Percentiles rank a stretch among this genome's conserved stretches.
These are phyloP conservation scores for Paecilomyces niveus DNA, from an alignment of 2,329 filamentous ascomycete genomes.

Conservation along the genomic window DNA sequence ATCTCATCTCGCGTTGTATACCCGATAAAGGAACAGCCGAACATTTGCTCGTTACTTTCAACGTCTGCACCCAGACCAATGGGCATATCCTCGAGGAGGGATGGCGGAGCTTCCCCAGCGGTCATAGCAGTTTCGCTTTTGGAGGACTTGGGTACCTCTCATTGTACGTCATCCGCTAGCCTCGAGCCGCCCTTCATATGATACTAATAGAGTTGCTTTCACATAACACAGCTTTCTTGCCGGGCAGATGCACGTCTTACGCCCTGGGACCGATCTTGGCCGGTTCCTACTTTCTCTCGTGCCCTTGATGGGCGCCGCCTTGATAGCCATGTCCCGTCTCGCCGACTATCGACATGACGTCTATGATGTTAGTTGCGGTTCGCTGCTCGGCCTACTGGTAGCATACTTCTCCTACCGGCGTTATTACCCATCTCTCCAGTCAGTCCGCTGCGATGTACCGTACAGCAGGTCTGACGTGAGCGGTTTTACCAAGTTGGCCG, in stretches of 20 bases:
- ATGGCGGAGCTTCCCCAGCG: constrained; percentile 59
- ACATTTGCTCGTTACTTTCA: constrained; percentile 45
- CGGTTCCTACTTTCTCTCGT: constrained; percentile 48
- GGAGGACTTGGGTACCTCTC: constrained; percentile 54
- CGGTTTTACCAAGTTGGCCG: constrained; percentile 21
- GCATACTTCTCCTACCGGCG: constrained; percentile 54
- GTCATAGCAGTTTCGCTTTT: constrained; percentile 57
- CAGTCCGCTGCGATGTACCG: constrained; percentile 45
- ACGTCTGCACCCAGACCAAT: constrained; percentile 42
- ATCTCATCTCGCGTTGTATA: constrained; percentile 80
- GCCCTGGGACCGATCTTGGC: constrained; percentile 51
- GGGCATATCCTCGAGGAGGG: constrained; percentile 56
- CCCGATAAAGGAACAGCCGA: constrained; percentile 54
- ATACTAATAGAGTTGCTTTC: constrained; percentile 1
- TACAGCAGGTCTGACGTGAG: constrained; percentile 31
- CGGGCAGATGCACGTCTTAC: constrained; percentile 53
- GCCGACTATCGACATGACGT: constrained; percentile 60
- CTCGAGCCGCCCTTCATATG: background rate
- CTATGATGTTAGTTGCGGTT: constrained; percentile 54
- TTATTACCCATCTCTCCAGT: constrained; percentile 51
- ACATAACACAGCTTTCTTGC: constrained; percentile 31
- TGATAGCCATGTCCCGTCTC: constrained; percentile 56
- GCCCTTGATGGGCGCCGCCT: constrained; percentile 49
- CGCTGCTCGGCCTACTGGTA: constrained; percentile 47
- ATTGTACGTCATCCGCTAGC: constrained; percentile 26